Percentiles rank a stretch among this genome's conserved stretches.
phyloP scores from a whole-genome alignment of 1,139 yeast species.

The Debaryomycetaceae sp. region DNA sequence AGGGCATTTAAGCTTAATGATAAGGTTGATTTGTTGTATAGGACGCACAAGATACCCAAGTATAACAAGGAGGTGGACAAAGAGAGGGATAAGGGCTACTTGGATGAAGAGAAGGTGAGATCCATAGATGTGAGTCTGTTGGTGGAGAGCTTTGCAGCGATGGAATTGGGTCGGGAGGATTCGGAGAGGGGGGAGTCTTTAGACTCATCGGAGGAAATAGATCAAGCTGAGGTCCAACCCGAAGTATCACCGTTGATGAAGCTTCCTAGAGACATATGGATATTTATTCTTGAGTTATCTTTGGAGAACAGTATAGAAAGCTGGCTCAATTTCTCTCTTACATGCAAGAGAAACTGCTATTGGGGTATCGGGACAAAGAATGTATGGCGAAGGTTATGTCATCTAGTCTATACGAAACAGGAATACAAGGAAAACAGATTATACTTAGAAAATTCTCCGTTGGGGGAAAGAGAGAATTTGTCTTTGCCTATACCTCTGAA shows the following conservation, averaged over 20 bases:
- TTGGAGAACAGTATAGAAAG: constrained; percentile 53
- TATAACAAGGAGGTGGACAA: constrained; percentile 20
- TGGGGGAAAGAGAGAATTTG: constrained; percentile 1
- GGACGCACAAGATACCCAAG: constrained; percentile 42
- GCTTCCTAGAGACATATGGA: constrained; percentile 65
- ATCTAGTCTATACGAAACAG: constrained; percentile 56
- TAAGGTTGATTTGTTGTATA: constrained; percentile 64
- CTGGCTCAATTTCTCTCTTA: constrained; percentile 62
- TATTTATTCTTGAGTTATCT: constrained; percentile 51
- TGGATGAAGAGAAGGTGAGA: constrained; percentile 32
- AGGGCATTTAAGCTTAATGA: constrained; percentile 67
- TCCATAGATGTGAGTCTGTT: constrained; percentile 37
- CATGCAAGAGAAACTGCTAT: constrained; percentile 60
- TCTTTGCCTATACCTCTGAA: constrained; percentile 40
- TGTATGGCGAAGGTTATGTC: constrained; percentile 57
- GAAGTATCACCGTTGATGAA: constrained; percentile 56
- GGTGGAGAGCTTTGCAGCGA: constrained; percentile 27
- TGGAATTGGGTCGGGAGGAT: constrained; percentile 22
- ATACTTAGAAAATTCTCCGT: constrained; percentile 9
- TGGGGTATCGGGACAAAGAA: constrained; percentile 56
- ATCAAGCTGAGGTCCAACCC: constrained; percentile 11
- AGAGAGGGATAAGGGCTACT: constrained; percentile 25
- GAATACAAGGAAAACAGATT: constrained; percentile 41
- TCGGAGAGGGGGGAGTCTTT: constrained; percentile 16
- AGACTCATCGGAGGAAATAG: constrained; percentile 23